phyloP scores from a whole-genome alignment of 2,329 filamentous ascomycete species.

The Penicillium psychrosexuale region DNA sequence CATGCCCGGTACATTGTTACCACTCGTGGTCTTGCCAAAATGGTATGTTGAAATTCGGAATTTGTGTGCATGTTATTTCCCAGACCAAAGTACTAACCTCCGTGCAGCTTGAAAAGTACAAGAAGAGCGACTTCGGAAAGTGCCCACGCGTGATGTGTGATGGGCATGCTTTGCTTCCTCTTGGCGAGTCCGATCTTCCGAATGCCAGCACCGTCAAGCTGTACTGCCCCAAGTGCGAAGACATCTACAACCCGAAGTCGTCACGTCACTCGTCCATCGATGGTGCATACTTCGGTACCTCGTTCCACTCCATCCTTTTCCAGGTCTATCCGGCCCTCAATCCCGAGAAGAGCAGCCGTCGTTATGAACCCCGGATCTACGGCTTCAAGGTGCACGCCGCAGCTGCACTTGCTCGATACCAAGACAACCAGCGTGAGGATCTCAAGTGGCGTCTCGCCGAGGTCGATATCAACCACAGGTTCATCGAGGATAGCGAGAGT shows the following conservation, averaged over 20 bases:
- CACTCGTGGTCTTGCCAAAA: constrained; percentile 87
- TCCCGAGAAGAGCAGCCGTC: constrained; percentile 76
- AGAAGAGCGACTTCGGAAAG: constrained; percentile 96
- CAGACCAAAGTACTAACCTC: constrained; percentile 3
- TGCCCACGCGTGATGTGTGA: constrained; percentile 95
- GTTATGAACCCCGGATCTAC: constrained; percentile 87
- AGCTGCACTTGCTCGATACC: constrained; percentile 87
- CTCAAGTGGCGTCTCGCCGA: constrained; percentile 76
- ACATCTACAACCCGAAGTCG: constrained; percentile 98
- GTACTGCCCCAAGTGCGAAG: constrained; percentile 95
- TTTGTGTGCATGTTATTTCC: not conserved
- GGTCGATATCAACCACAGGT: constrained; percentile 69
- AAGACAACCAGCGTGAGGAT: constrained; percentile 73
- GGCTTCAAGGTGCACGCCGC: constrained; percentile 93
- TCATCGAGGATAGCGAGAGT: constrained; percentile 65
- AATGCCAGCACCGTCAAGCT: constrained; percentile 90
- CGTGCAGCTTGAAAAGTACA: constrained; percentile 90
- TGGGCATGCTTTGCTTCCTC: constrained; percentile 86
- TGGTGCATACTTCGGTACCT: constrained; percentile 95
- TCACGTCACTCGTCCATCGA: constrained; percentile 93
- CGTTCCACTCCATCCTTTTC: constrained; percentile 98
- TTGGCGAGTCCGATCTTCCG: constrained; percentile 87
- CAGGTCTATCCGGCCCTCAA: constrained; percentile 93
- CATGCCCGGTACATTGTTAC: constrained; percentile 97
- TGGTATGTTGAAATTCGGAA: constrained; percentile 62